Conservation (phyloP, 768 basidiomycete species). For the Kwoniella dendrophila region DNA sequence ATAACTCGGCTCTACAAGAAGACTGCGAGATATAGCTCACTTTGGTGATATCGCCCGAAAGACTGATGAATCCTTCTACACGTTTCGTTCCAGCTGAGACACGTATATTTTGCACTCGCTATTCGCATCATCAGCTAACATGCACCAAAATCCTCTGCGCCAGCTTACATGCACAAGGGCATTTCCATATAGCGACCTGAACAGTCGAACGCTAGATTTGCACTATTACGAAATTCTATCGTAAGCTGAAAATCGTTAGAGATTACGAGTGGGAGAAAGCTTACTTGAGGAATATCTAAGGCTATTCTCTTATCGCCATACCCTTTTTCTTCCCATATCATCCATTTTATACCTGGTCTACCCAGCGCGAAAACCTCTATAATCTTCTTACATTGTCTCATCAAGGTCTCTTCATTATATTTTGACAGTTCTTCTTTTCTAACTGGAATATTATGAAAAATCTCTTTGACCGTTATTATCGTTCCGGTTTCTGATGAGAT, state of each 20-base stretch:
- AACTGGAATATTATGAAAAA: slow-evolving; percentile 75
- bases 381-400: slow-evolving; percentile 71
- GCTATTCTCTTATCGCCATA: slow-evolving; percentile 49
- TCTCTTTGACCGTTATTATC: slow-evolving; percentile 78
- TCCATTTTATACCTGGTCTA: slow-evolving; percentile 71
- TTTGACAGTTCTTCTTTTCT: slow-evolving; percentile 15
- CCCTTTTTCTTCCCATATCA: slow-evolving; percentile 60
- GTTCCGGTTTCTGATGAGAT: slow-evolving; percentile 74
- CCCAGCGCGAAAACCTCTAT: slow-evolving; percentile 73
- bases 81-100: slow-evolving; percentile 61
- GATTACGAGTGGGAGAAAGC: too few relatives aligned
- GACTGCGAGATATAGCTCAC: slow-evolving; percentile 56
- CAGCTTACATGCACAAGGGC: slow-evolving; percentile 67
- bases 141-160: background rate
- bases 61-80: slow-evolving; percentile 81
- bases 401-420: slow-evolving; percentile 3
- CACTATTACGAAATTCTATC: slow-evolving; percentile 63
- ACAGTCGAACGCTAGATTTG: slow-evolving; percentile 66
- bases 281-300: slow-evolving; percentile 59
- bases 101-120: slow-evolving; percentile 68
- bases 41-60: slow-evolving; percentile 73
- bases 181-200: slow-evolving; percentile 73
- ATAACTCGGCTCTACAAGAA: too few relatives aligned
- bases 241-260: too few relatives aligned
- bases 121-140: slow-evolving; percentile 24